Percentiles rank a stretch among this genome's conserved stretches.
These are phyloP conservation scores for Scheffersomyces titani DNA, from an alignment of 1,139 yeast genomes.

Conservation along the genomic window DNA sequence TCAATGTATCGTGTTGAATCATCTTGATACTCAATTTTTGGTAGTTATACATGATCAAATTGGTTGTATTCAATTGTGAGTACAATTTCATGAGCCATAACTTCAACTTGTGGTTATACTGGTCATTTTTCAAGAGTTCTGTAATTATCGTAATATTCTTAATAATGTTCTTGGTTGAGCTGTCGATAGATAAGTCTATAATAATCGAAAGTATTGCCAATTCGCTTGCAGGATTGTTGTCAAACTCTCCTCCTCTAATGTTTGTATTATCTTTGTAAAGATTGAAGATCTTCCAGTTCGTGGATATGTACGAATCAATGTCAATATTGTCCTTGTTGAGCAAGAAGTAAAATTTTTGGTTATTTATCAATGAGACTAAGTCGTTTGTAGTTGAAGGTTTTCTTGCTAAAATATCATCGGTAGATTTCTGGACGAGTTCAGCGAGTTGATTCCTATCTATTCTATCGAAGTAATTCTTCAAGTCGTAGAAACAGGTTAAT, in stretches of 20 bases:
- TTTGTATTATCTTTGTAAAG: slow-evolving; percentile 29
- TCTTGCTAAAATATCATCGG: slow-evolving; percentile 5
- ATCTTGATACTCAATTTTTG: slow-evolving; percentile 64
- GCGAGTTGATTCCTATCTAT: slow-evolving; percentile 12
- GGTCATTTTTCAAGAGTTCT: slow-evolving; percentile 48
- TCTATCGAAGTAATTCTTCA: slow-evolving; percentile 34
- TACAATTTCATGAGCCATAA: slow-evolving; percentile 74
- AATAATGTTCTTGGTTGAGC: slow-evolving; percentile 16
- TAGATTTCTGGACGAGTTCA: slow-evolving; percentile 10
- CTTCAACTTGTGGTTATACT: slow-evolving; percentile 64
- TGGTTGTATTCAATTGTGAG: slow-evolving; percentile 55
- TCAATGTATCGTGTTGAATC: slow-evolving; percentile 76
- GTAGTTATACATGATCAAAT: slow-evolving; percentile 53
- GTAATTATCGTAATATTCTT: slow-evolving; percentile 47
- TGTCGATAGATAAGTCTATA: slow-evolving; percentile 5
- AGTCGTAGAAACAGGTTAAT: slow-evolving; percentile 62
- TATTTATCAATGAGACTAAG: slow-evolving; percentile 48
- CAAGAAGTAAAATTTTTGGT: slow-evolving; percentile 43
- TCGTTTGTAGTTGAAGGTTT: slow-evolving; percentile 23
- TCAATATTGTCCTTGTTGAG: slow-evolving; percentile 14
- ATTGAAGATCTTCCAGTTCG: slow-evolving; percentile 38
- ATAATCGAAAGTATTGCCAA: slow-evolving; percentile 53
- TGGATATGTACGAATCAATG: slow-evolving; percentile 11
- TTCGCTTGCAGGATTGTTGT: slow-evolving; percentile 68
- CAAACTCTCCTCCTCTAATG: slow-evolving; percentile 43